Percentiles rank a stretch among this genome's conserved stretches.
These are phyloP conservation scores for Licmophora abbreviata DNA, from an alignment of 108 stramenopile genomes.

Conservation along the genomic window DNA sequence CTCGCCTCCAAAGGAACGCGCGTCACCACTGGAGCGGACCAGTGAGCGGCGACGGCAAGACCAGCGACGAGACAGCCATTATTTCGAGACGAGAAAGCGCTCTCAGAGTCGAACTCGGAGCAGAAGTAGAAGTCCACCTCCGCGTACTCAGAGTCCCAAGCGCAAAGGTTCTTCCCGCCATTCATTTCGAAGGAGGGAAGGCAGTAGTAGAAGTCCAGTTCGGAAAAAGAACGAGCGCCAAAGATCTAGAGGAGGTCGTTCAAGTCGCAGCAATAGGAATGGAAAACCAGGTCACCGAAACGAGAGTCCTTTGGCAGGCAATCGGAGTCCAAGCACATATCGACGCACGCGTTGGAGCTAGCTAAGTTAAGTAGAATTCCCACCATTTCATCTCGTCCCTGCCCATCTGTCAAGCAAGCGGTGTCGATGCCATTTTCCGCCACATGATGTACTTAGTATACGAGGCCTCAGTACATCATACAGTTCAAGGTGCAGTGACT, in stretches of 20 bases:
- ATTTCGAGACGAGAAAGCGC: constrained; percentile 7
- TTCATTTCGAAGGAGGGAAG: too few species aligned
- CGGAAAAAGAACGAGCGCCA: neutral
- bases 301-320: neutral
- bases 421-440: too few species aligned
- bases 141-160: neutral
- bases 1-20: neutral
- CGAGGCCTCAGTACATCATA: too few species aligned
- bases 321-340: constrained; percentile 1
- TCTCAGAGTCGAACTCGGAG: constrained; percentile 11
- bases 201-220: neutral
- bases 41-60: neutral
- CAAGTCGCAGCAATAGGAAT: neutral
- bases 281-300: neutral
- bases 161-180: too few species aligned
- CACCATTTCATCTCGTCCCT: neutral
- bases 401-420: neutral
- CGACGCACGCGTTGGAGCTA: too few species aligned
- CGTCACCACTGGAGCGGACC: constrained; percentile 5
- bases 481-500: too few species aligned
- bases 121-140: constrained; percentile 17
- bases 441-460: too few species aligned
- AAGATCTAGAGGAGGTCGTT: neutral
- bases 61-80: neutral
- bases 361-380: too few species aligned